These are phyloP conservation scores for Chalciporus sp. DNA, from an alignment of 1,284 basidiomycete genomes.

Conservation along the genomic window DNA sequence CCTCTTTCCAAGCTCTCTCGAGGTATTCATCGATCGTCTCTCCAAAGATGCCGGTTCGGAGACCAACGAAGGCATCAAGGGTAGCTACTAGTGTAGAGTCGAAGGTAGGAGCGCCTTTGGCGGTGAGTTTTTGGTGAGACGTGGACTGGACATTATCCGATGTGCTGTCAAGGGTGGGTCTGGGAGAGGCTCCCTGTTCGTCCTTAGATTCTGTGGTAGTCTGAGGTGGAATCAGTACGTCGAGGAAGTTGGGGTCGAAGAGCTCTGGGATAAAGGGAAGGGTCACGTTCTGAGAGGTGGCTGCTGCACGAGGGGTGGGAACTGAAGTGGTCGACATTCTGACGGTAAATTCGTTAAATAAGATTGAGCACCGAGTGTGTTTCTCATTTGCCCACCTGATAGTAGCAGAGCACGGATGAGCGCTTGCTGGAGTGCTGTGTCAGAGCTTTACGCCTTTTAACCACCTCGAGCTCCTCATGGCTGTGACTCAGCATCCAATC, in stretches of 20 bases:
- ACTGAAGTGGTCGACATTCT: slow-evolving; percentile 12
- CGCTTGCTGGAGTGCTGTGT: no score
- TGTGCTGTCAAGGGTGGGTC: slow-evolving; percentile 43
- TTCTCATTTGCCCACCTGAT: no score
- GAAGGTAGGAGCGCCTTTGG: slow-evolving; percentile 49
- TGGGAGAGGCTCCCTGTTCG: not conserved
- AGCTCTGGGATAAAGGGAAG: slow-evolving; percentile 55
- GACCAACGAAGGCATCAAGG: slow-evolving; percentile 53
- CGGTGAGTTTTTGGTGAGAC: slow-evolving; percentile 45
- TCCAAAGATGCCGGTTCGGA: slow-evolving; percentile 32
- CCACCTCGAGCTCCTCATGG: no score
- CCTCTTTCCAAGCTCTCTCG: slow-evolving; percentile 52
- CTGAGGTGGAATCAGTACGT: slow-evolving; percentile 46
- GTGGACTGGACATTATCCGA: slow-evolving; percentile 50
- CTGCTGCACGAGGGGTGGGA: not conserved
- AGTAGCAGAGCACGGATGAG: no score
- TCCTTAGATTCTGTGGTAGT: not conserved
- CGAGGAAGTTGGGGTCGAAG: slow-evolving; percentile 51
- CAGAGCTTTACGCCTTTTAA: no score
- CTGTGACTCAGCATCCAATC: no score
- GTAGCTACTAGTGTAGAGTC: slow-evolving; percentile 48
- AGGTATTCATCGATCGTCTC: slow-evolving; percentile 38
- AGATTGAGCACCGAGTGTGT: no score
- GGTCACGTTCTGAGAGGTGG: slow-evolving; percentile 36
- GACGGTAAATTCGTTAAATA: no score